Evolutionary conservation across 129 eudicot species (phyloP), one percentile per base, ranked within the genome.

Genomic region (Kitagawia praeruptora): DNA sequence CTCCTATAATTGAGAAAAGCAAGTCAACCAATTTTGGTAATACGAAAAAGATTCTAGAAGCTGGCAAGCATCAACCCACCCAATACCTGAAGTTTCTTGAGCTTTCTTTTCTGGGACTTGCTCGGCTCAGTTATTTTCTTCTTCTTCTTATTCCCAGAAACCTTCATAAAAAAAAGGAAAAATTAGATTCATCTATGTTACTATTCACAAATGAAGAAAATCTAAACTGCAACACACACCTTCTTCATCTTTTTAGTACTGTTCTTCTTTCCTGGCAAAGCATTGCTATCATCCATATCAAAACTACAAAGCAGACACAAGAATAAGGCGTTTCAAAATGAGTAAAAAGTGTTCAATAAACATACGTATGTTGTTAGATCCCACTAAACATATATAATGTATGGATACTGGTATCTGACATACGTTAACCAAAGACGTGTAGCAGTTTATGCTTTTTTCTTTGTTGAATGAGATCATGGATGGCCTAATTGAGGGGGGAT

Each of bases 21-120:
- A 77, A 72, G 40, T 80, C 56, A 77, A 74, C 56, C 78, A 75
- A 41, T 28, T 67, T 61, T 0, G 4, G 19, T 47, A 54, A 4
- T 15, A 46, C 15, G 19, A 0, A 75, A 75, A 13, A 75, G 21
- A 64, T 18, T 0, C 73, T 15, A 41, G 8, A 38, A 70, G 76
- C 63, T 28, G 14, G 41, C 11, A 81, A 21, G 58, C 49, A 45
- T 66, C 10, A 81, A 15, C 70, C 75, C 49, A 51, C 0, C 25
- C 75, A 66, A 18, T 6, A 94, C 98, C 93, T 87, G 96, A 45
- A 94, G 83, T 77, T 88, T 89, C 85, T 84, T 91, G 77, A 93
- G 81, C 86, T 89, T 93, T 84, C 91, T 85, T 86, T 88, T 87
- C 83, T 93, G 96, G 39, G 98, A 89, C 64, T 79, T 88, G 85